These are phyloP conservation scores for Diplocarpon rosae DNA, from an alignment of 2,329 filamentous ascomycete species.

Conservation along the genomic window DNA sequence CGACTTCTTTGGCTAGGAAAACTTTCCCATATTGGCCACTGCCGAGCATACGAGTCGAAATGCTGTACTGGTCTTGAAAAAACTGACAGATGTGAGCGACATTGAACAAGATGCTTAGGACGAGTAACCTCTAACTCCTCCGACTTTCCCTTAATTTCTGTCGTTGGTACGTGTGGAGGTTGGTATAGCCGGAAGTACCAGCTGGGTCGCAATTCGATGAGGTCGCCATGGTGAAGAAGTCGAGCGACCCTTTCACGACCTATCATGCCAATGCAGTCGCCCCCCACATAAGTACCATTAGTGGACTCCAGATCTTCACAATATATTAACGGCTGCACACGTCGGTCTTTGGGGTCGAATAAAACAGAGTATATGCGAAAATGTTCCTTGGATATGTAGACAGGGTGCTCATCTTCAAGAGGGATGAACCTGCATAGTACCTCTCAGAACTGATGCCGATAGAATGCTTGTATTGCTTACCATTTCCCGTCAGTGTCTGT, in stretches of 20 bases:
- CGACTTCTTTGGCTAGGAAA: conserved; percentile 40
- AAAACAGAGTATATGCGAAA: conserved; percentile 44
- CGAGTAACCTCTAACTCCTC: conserved; percentile 28
- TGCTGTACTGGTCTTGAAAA: conserved; percentile 37
- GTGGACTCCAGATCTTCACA: conserved; percentile 44
- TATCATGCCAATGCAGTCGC: conserved; percentile 33
- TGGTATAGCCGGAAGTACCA: conserved; percentile 30
- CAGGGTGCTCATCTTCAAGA: background rate
- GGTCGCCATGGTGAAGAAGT: conserved; percentile 40
- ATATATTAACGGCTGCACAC: conserved; percentile 35
- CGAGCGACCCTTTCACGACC: conserved; percentile 28
- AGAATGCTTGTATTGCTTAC: background rate
- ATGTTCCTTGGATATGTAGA: conserved; percentile 39
- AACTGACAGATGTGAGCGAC: conserved; percentile 24
- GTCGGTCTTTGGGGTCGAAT: conserved; percentile 32
- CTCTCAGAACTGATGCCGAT: background rate
- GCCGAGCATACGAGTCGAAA: conserved; percentile 42
- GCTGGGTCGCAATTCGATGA: conserved; percentile 32
- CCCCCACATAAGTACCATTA: conserved; percentile 44
- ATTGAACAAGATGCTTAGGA: background rate
- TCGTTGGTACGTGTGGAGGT: conserved; percentile 4
- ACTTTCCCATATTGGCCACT: conserved; percentile 42
- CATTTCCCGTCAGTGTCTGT: background rate
- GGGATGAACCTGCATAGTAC: background rate
- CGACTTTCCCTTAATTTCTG: conserved; percentile 22